Evolutionary conservation across 2,329 filamentous ascomycete species (phyloP).

Genomic region (Xylaria sp.): DNA sequence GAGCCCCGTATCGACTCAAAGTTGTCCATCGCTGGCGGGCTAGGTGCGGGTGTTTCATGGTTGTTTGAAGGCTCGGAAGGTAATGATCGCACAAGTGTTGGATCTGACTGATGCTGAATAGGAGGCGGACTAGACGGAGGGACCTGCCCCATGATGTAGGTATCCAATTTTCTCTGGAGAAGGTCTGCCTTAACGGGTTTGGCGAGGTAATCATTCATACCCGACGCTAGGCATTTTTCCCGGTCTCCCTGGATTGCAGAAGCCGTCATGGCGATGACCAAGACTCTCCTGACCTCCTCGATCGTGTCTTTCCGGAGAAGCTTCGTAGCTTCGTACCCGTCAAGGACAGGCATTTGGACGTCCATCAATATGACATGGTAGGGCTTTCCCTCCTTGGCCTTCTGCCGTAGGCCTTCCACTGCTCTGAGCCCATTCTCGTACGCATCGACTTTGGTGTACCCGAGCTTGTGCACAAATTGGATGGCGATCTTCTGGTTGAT

Average conservation of each 20-base stretch:
- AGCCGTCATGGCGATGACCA: conserved; percentile 98
- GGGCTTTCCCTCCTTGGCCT: conserved; percentile 70
- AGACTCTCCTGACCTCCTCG: conserved; percentile 74
- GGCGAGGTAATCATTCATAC: conserved; percentile 97
- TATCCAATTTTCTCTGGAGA: conserved; percentile 77
- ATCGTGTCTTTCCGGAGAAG: conserved; percentile 77
- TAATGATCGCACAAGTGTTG: conserved; percentile 10
- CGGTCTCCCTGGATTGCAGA: conserved; percentile 92
- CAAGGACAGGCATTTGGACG: conserved; percentile 91
- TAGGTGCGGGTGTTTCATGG: conserved; percentile 25
- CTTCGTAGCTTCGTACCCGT: conserved; percentile 89
- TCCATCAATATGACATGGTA: conserved; percentile 96
- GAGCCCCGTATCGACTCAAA: conserved; percentile 23
- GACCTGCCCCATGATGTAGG: conserved; percentile 51
- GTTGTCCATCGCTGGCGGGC: conserved; percentile 19
- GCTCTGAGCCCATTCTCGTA: conserved; percentile 90
- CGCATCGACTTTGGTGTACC: conserved; percentile 79
- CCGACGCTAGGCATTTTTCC: conserved; percentile 92
- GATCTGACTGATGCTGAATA: conserved; percentile 23
- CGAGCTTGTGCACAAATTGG: conserved; percentile 83
- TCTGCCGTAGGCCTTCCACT: conserved; percentile 78
- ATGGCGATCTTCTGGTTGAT: conserved; percentile 96
- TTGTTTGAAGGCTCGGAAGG: conserved; percentile 10
- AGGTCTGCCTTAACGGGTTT: conserved; percentile 92
- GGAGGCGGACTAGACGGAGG: conserved; percentile 32